Conservation (phyloP, 2,329 filamentous ascomycete species). For the Xylaria sp. region DNA sequence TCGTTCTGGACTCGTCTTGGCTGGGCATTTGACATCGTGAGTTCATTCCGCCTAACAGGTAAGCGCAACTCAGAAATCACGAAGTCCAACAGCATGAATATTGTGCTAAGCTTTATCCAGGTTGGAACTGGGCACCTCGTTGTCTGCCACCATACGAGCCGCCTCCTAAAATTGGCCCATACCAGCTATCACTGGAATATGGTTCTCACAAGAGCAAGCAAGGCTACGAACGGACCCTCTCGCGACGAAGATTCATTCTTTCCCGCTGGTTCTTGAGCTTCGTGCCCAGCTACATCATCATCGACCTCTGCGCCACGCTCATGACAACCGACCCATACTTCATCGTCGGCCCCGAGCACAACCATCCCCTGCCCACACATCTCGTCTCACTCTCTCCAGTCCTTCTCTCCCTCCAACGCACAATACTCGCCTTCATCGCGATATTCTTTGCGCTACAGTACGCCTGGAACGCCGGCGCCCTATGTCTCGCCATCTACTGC, state of each 20-base stretch:
- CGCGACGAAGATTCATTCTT: slow-evolving; percentile 57
- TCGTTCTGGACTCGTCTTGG: slow-evolving; percentile 60
- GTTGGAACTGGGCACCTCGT: slow-evolving; percentile 67
- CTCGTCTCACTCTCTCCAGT: slow-evolving; percentile 55
- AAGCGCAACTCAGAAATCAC: slow-evolving; percentile 35
- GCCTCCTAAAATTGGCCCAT: slow-evolving; percentile 51
- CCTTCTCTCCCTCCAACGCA: slow-evolving; percentile 65
- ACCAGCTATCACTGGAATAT: slow-evolving; percentile 51
- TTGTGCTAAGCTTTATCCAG: slow-evolving; percentile 46
- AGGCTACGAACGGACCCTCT: slow-evolving; percentile 58
- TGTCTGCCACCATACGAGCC: slow-evolving; percentile 56
- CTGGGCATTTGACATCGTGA: slow-evolving; percentile 66
- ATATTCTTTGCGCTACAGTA: slow-evolving; percentile 70
- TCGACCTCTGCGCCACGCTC: slow-evolving; percentile 75
- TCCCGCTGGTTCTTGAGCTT: slow-evolving; percentile 58
- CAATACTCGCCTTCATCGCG: slow-evolving; percentile 63
- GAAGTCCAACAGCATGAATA: slow-evolving; percentile 3
- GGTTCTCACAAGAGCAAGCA: slow-evolving; percentile 55
- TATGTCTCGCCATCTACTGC: slow-evolving; percentile 63
- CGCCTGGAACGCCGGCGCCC: slow-evolving; percentile 68
- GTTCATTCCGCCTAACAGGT: slow-evolving; percentile 66
- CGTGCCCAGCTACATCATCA: slow-evolving; percentile 65
- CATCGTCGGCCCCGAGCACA: slow-evolving; percentile 59
- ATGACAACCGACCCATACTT: slow-evolving; percentile 86
- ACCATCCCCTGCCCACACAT: slow-evolving; percentile 56